Conservation (phyloP, 225 moss, liverwort and hornwort genomes). For the Ulota crispa region DNA sequence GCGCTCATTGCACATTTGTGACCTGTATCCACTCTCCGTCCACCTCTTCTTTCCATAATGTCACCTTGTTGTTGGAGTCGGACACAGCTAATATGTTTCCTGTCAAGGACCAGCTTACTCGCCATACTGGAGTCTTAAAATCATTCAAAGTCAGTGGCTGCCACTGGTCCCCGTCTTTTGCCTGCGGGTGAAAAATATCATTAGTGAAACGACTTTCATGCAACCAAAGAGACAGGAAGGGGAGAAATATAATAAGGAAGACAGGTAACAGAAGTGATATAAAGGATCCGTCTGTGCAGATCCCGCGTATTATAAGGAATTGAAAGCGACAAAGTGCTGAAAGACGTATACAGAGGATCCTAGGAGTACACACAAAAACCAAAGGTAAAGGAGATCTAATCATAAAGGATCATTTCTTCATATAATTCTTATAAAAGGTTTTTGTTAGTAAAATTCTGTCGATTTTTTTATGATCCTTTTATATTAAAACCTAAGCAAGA, state of each 20-base stretch:
- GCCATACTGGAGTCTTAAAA: conserved; percentile 84
- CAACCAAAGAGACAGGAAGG: background rate
- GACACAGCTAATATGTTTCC: conserved; percentile 90
- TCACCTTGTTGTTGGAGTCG: conserved; percentile 78
- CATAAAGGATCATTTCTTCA: no score
- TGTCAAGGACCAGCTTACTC: conserved; percentile 86
- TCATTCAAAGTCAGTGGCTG: conserved; percentile 72
- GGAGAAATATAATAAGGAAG: background rate
- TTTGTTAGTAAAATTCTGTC: no score
- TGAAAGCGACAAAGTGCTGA: background rate
- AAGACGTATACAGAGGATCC: background rate
- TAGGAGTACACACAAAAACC: background rate
- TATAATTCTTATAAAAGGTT: no score
- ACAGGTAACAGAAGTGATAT: background rate
- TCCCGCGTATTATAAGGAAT: background rate
- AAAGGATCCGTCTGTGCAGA: background rate
- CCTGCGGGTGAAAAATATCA: conserved; percentile 25
- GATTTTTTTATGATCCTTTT: no score
- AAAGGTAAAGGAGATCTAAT: background rate
- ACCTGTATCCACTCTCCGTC: conserved; percentile 92
- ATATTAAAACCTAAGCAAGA: background rate
- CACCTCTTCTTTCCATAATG: conserved; percentile 93
- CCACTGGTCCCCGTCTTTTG: conserved; percentile 94
- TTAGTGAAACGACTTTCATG: background rate
- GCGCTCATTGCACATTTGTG: conserved; percentile 51